These are phyloP conservation scores for Penicillium cinerascens DNA, from an alignment of 495 filamentous ascomycete genomes.

Conservation along the genomic window DNA sequence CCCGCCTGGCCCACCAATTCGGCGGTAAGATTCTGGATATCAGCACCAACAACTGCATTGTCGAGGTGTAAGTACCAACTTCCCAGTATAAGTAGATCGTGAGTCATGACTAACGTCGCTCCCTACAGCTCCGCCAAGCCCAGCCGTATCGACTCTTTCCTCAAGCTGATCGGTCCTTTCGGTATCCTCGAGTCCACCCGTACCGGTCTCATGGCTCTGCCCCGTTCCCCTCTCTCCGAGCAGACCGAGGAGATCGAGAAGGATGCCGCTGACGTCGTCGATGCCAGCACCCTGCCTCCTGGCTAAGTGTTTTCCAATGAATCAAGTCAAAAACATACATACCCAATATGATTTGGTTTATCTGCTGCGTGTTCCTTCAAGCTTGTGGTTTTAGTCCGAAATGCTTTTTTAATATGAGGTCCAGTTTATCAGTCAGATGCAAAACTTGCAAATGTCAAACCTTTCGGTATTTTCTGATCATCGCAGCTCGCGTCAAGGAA, in stretches of 20 bases:
- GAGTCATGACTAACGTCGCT: background rate
- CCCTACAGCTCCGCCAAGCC: slow-evolving; percentile 79
- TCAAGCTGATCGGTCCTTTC: slow-evolving; percentile 94
- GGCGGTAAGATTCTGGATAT: slow-evolving; percentile 97
- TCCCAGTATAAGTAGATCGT: background rate
- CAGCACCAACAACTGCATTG: slow-evolving; percentile 95
- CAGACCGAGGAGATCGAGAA: slow-evolving; percentile 67
- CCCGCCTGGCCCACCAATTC: slow-evolving; percentile 94
- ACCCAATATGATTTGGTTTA: slow-evolving; percentile 24
- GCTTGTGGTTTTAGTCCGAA: slow-evolving; percentile 1
- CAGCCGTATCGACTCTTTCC: slow-evolving; percentile 89
- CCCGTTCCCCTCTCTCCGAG: slow-evolving; percentile 81
- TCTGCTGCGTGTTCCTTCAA: slow-evolving; percentile 12
- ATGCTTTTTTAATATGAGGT: background rate
- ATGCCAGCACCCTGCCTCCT: slow-evolving; percentile 86
- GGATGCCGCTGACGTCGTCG: slow-evolving; percentile 89
- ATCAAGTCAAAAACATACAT: slow-evolving; percentile 19
- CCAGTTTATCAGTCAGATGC: background rate
- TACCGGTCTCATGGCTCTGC: slow-evolving; percentile 93
- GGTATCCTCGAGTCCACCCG: slow-evolving; percentile 93
- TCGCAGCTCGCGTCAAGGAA: background rate
- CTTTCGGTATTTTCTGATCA: background rate
- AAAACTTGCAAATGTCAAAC: slow-evolving; percentile 2
- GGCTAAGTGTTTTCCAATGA: slow-evolving; percentile 55
- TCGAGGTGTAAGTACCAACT: slow-evolving; percentile 73